Percentiles rank a stretch among this genome's conserved stretches.
phyloP scores from a whole-genome alignment of 768 basidiomycete species.

The Lactarius sanguifluus region DNA sequence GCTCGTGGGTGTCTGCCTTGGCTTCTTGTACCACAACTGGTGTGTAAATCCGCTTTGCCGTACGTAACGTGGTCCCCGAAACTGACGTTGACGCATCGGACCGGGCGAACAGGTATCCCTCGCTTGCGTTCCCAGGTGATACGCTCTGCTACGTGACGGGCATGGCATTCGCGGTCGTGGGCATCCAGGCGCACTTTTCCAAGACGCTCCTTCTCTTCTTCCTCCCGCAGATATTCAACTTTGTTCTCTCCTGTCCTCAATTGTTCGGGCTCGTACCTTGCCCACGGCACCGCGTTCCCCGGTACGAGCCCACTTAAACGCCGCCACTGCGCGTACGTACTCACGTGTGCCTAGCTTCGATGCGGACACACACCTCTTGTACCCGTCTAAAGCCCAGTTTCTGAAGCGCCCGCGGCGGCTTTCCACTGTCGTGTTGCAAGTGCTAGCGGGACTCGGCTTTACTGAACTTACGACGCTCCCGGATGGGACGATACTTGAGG shows the following conservation, averaged over 20 bases:
- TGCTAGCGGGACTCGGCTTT: constrained; percentile 63
- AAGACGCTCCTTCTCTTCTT: constrained; percentile 97
- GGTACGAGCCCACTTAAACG: constrained; percentile 45
- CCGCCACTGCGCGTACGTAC: not conserved
- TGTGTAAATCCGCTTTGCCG: constrained; percentile 40
- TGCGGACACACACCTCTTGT: constrained; percentile 66
- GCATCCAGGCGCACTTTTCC: constrained; percentile 95
- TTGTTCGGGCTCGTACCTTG: constrained; percentile 92
- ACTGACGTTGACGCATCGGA: not conserved
- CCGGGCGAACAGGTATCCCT: constrained; percentile 76
- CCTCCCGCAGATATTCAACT: constrained; percentile 98
- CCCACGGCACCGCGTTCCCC: constrained; percentile 91
- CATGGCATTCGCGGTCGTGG: constrained; percentile 98
- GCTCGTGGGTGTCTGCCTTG: constrained; percentile 84
- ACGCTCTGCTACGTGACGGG: constrained; percentile 97
- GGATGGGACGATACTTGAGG: constrained; percentile 57
- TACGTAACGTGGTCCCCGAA: not conserved
- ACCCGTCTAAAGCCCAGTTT: constrained; percentile 72
- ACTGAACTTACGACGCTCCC: constrained; percentile 61
- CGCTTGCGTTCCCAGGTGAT: constrained; percentile 92
- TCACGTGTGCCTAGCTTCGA: constrained; percentile 58
- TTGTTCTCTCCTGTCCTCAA: constrained; percentile 90
- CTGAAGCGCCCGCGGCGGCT: constrained; percentile 54
- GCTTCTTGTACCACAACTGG: constrained; percentile 97
- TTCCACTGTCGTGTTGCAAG: constrained; percentile 53